These are phyloP conservation scores for Microsporum ferrugineum DNA, from an alignment of 2,329 filamentous ascomycete genomes.

Conservation along the genomic window DNA sequence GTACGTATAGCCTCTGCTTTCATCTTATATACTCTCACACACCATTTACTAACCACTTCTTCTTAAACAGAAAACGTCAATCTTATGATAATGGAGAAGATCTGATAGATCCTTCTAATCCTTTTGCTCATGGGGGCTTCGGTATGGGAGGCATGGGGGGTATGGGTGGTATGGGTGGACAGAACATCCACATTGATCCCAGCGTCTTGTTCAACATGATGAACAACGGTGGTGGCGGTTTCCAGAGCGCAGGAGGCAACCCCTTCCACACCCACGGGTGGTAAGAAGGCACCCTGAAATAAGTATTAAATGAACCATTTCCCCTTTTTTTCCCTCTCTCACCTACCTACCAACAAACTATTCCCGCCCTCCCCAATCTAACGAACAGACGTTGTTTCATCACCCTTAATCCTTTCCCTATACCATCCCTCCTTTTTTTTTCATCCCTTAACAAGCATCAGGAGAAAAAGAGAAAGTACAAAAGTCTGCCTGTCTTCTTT, in stretches of 20 bases:
- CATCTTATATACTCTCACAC: conserved; percentile 5
- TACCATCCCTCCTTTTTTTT: background rate
- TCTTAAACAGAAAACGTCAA: conserved; percentile 58
- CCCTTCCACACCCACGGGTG: conserved; percentile 23
- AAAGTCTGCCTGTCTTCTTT: background rate
- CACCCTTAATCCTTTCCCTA: background rate
- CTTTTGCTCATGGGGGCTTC: conserved; percentile 56
- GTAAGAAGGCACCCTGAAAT: conserved; percentile 2
- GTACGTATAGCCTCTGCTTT: conserved; percentile 43
- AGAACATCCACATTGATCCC: conserved; percentile 51
- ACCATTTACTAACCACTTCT: conserved; percentile 11
- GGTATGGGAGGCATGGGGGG: conserved; percentile 49
- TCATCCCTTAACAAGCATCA: background rate
- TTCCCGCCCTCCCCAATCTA: background rate
- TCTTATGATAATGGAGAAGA: conserved; percentile 90
- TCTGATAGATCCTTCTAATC: conserved; percentile 74
- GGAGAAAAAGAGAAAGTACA: background rate
- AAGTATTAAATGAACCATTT: background rate
- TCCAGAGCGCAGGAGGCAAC: conserved; percentile 42
- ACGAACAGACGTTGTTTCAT: background rate
- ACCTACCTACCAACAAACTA: background rate
- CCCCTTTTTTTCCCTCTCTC: background rate
- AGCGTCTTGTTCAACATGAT: conserved; percentile 78
- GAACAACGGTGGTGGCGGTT: conserved; percentile 48
- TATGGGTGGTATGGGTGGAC: conserved; percentile 32